A percentile compares a stretch with the other conserved stretches of the same genome.
Evolutionary conservation across 169 alveolate species (phyloP).

Genomic region (Babesia divergens): DNA sequence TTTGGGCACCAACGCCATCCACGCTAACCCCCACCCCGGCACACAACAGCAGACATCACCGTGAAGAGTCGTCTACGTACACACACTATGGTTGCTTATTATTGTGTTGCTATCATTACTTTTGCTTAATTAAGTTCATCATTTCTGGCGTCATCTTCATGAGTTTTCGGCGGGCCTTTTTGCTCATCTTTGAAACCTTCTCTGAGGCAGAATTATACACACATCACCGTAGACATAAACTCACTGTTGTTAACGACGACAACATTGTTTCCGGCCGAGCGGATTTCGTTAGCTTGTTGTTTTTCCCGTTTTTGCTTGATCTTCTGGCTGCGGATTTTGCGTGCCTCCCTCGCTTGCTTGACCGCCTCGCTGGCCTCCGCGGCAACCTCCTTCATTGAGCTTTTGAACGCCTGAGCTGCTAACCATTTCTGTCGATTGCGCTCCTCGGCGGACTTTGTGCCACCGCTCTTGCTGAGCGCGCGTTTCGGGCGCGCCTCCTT

Average conservation of each 20-base stretch:
- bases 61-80: not conserved
- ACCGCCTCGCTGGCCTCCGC: constrained; percentile 47
- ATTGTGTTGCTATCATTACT: not conserved
- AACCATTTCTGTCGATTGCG: constrained; percentile 51
- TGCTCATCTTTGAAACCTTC: constrained; percentile 61
- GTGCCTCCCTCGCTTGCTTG: constrained; percentile 17
- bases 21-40: constrained; percentile 15
- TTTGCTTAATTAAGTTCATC: constrained; percentile 25
- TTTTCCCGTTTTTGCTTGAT: constrained; percentile 27
- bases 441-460: constrained; percentile 13
- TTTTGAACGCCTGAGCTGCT: constrained; percentile 24
- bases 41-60: not conserved
- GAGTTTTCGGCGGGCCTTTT: constrained; percentile 54
- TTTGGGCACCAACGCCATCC: not conserved
- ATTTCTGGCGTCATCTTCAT: constrained; percentile 62
- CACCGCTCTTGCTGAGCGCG: constrained; percentile 16
- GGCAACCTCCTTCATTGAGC: constrained; percentile 43
- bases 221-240: not conserved
- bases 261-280: constrained; percentile 60
- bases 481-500: constrained; percentile 44
- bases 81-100: not conserved
- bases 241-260: constrained; percentile 51
- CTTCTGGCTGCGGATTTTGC: constrained; percentile 8
- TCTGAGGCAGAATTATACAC: constrained; percentile 4
- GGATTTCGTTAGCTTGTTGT: constrained; percentile 52